Percentiles rank a stretch among this genome's conserved stretches.
Conservation (phyloP, 352 stramenopile species). For the Globisporangium ultimum region DNA sequence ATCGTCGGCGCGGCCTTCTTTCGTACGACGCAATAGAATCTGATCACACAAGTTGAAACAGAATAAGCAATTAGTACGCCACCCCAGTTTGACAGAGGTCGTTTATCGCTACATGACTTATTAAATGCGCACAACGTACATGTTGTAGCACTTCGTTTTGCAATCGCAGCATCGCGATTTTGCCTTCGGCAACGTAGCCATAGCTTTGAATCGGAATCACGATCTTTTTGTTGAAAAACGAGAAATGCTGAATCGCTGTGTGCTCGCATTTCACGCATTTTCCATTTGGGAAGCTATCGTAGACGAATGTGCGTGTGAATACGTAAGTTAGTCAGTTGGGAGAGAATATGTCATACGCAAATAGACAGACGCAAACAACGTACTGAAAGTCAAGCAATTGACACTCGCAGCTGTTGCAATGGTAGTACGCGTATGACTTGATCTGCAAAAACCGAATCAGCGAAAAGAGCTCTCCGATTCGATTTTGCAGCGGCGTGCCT, state of each 20-base stretch:
- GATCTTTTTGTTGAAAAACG: slow-evolving; percentile 98
- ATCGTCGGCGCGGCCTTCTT: slow-evolving; percentile 96
- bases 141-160: slow-evolving; percentile 92
- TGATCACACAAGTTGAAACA: slow-evolving; percentile 25
- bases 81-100: slow-evolving; percentile 27
- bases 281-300: slow-evolving; percentile 55
- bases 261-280: slow-evolving; percentile 93
- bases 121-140: slow-evolving; percentile 29
- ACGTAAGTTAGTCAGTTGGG: slow-evolving; percentile 27
- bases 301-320: slow-evolving; percentile 3
- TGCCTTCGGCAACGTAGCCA: slow-evolving; percentile 90
- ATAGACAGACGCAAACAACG: slow-evolving; percentile 19
- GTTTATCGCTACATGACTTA: neutral
- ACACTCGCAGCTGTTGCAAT: slow-evolving; percentile 94
- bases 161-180: slow-evolving; percentile 95
- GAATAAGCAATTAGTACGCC: neutral
- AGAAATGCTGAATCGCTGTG: slow-evolving; percentile 95
- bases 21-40: slow-evolving; percentile 97
- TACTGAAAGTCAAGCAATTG: slow-evolving; percentile 96
- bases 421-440: slow-evolving; percentile 98
- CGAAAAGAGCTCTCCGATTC: slow-evolving; percentile 94
- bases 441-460: slow-evolving; percentile 97
- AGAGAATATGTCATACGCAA: neutral
- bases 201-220: slow-evolving; percentile 98
- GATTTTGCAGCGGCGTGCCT: slow-evolving; percentile 94